These are phyloP conservation scores for Neofusicoccum ribis DNA, from an alignment of 2,329 filamentous ascomycete species.

Conservation along the genomic window DNA sequence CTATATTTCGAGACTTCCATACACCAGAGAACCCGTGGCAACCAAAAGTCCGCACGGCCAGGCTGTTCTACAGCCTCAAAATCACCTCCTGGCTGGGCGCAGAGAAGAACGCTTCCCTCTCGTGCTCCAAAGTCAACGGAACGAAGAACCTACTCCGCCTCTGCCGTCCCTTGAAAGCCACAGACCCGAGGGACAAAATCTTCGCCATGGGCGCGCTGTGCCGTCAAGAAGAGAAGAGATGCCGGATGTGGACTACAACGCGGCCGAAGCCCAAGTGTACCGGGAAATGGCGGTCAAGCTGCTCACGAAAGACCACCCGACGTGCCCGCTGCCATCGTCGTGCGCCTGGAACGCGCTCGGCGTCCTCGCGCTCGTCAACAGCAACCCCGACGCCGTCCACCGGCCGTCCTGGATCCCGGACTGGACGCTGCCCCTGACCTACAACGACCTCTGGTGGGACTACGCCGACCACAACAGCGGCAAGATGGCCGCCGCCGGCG, in stretches of 20 bases:
- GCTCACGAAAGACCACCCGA: neutral
- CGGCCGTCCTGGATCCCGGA: neutral
- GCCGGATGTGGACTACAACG: neutral
- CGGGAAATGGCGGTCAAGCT: neutral
- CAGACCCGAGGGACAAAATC: neutral
- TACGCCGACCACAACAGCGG: neutral
- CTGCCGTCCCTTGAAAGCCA: neutral
- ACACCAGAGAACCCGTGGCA: neutral
- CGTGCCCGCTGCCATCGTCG: neutral
- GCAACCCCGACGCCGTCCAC: accelerated
- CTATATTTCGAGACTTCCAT: neutral
- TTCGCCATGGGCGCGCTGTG: neutral
- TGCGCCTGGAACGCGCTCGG: no score
- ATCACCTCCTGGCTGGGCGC: neutral
- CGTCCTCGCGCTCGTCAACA: neutral
- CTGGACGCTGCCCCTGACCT: neutral
- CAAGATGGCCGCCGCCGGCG: neutral
- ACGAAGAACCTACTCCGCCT: neutral
- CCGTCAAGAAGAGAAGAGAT: neutral
- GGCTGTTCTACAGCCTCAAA: neutral
- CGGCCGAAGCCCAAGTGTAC: neutral
- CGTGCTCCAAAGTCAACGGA: neutral
- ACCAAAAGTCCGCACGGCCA: neutral
- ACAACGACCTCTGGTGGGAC: neutral
- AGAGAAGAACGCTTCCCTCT: neutral